Evolutionary conservation across 805 yeast genomes (phyloP), one percentile per base, ranked within the genome.

Genomic region (Ogataea ganodermae): DNA sequence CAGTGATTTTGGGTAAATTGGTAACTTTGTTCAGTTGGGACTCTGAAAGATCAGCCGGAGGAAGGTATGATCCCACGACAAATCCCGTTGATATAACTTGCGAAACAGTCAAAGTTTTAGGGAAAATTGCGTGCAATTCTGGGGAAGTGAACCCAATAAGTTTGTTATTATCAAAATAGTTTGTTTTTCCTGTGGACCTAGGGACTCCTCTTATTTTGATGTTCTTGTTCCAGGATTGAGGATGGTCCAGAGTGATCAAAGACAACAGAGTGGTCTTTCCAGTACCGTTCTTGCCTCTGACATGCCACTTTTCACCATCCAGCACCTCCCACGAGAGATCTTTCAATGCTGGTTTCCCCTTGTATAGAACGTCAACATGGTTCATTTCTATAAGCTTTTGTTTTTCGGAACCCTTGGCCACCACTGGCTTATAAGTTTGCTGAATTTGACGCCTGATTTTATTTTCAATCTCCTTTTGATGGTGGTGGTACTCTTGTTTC

Each of bases 221-320:
- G 18, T 76, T 79, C 4, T 80, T 75, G 55, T 81, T 84, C 98
- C 98, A 92, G 1, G 97, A 84, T 67, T 92, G 97, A 1, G 99
- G 99, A 63, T 92, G 99, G 58, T 92, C 99, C 3, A 96, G 90
- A 0, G 96, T 90, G 23, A 92, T 73, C 38, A 94, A 65, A 2
- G 97, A 81, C 13, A 94, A 67, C 20, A 92, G 68, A 0, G 99
- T 94, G 1, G 97, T 87, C 64, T 92, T 92, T 0, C 99, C 99
- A 0, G 95, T 78, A 1, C 99, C 99, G 56, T 94, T 92, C 48
- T 81, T 79, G 2, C 99, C 99, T 47, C 85, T 71, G 24, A 92
- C 74, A 61, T 94, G 95, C 96, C 97, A 89, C 59, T 80, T 84
- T 30, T 89, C 86, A 3, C 96, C 95, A 35, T 71, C 71, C 3